phyloP scores from a whole-genome alignment of 768 basidiomycete genomes.

The Chalciporus chontae region DNA sequence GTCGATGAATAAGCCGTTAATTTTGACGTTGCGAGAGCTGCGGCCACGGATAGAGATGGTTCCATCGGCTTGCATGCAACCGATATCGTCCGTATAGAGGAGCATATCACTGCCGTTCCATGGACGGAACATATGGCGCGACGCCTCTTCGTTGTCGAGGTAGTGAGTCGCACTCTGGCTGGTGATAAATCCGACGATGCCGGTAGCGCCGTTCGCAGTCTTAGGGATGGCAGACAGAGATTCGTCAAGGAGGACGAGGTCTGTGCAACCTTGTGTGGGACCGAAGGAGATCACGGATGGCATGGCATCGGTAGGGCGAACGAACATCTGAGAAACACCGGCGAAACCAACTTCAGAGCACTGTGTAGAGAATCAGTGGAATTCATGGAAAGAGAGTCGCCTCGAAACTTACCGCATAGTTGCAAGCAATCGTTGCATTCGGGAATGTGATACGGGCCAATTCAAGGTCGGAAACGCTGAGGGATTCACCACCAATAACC shows the following conservation, averaged over 20 bases:
- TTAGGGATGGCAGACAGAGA: conserved; percentile 21
- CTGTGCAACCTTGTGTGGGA: conserved; percentile 26
- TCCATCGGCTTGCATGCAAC: conserved; percentile 26
- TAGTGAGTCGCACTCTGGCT: conserved; percentile 27
- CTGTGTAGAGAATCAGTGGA: neutral
- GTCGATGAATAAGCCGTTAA: conserved; percentile 29
- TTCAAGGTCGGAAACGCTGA: conserved; percentile 24
- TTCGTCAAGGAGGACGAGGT: conserved; percentile 26
- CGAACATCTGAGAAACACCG: conserved; percentile 29
- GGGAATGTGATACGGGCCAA: conserved; percentile 25
- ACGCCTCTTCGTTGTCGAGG: conserved; percentile 24
- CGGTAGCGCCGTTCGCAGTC: conserved; percentile 20
- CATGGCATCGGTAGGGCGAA: conserved; percentile 23
- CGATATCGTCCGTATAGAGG: conserved; percentile 30
- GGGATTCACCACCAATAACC: conserved; percentile 31
- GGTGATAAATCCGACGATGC: conserved; percentile 27
- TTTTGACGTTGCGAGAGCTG: conserved; percentile 29
- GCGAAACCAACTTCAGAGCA: conserved; percentile 32
- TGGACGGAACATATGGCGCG: conserved; percentile 27
- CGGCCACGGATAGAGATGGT: conserved; percentile 26
- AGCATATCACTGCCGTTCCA: conserved; percentile 22
- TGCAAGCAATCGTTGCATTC: conserved; percentile 27
- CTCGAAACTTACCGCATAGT: conserved; percentile 17
- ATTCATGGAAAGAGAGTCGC: too few species aligned
- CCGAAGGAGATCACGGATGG: conserved; percentile 26